Evolutionary conservation across 148 eudicot genomes (phyloP).

Genomic region (Vaccinium darrowii): DNA sequence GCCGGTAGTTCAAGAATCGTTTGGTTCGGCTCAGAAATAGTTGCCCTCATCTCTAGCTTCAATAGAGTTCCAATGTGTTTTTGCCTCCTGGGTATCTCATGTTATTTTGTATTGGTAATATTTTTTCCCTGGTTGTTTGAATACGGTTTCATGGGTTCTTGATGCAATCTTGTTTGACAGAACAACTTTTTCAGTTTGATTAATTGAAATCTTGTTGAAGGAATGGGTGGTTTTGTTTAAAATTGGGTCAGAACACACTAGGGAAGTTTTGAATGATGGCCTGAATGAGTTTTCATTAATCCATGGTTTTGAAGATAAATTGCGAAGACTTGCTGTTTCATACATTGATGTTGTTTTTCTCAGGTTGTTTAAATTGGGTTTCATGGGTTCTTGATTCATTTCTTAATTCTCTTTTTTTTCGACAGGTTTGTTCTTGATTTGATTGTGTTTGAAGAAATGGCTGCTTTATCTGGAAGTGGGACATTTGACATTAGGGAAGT

Average conservation of each 20-base stretch:
- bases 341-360: neutral
- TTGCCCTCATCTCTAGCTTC: neutral
- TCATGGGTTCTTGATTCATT: neutral
- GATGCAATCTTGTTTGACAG: neutral
- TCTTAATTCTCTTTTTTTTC: neutral
- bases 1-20: neutral
- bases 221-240: neutral
- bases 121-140: neutral
- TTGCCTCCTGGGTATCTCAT: neutral
- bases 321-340: neutral
- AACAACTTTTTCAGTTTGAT: neutral
- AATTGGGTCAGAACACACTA: neutral
- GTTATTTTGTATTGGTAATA: neutral
- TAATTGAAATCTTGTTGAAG: constrained; percentile 5
- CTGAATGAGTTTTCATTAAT: neutral
- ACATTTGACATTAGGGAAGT: constrained; percentile 21
- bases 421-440: constrained; percentile 12
- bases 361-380: constrained; percentile 11
- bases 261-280: neutral
- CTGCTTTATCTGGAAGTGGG: neutral
- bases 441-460: constrained; percentile 9
- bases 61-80: neutral
- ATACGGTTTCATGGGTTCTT: constrained; percentile 14
- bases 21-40: neutral
- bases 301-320: too few species aligned